phyloP scores from a whole-genome alignment of 306 rosid genomes.

The Sesbania bispinosa region DNA sequence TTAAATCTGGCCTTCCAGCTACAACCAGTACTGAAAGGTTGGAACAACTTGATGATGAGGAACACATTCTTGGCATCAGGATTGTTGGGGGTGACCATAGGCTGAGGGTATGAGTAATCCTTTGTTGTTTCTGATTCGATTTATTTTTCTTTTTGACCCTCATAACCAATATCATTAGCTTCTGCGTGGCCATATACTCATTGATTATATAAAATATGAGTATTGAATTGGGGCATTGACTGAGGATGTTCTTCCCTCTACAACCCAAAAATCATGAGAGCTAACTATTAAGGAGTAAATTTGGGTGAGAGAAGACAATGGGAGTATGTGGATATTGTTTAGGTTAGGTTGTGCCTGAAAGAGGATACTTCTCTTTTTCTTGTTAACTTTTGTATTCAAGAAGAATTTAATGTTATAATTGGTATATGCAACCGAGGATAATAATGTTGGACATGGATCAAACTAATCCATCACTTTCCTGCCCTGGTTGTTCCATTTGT shows the following conservation, averaged over 20 bases:
- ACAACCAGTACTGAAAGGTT: constrained; percentile 89
- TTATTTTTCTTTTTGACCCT: background rate
- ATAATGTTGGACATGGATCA: background rate
- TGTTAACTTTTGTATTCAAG: background rate
- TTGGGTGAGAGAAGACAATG: background rate
- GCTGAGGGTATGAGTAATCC: constrained; percentile 55
- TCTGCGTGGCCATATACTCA: background rate
- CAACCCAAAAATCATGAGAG: background rate
- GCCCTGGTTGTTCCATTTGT: too few species aligned
- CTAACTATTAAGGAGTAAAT: background rate
- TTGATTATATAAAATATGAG: background rate
- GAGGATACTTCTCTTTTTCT: background rate
- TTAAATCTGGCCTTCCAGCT: constrained; percentile 95
- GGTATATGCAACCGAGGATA: too few species aligned
- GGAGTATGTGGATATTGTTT: background rate
- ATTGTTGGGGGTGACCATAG: constrained; percentile 92
- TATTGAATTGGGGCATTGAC: background rate
- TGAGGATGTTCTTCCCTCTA: background rate
- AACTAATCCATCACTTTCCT: background rate
- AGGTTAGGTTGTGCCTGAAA: background rate
- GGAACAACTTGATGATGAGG: constrained; percentile 85
- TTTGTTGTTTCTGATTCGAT: background rate
- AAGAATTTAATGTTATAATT: background rate
- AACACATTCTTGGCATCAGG: constrained; percentile 76
- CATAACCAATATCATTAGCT: background rate